Base-by-base conservation (phyloP, 2,329 filamentous ascomycete genomes). In the Ascochyta viciae-villosae region DNA sequence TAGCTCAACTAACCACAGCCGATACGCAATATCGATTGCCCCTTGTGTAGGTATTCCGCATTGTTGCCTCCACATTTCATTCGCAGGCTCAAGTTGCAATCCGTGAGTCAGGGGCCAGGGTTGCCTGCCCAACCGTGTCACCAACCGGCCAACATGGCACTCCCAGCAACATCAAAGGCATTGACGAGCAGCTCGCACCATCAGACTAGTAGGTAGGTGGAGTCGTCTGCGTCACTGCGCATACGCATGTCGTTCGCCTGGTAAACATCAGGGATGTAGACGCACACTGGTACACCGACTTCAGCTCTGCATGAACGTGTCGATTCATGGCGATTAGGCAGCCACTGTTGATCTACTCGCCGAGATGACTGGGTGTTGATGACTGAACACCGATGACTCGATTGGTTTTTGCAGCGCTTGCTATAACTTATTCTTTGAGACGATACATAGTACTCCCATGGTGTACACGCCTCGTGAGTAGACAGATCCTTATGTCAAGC, bases 61-160 rank as follows among this genome's bases (percentile, higher is more conserved):
- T 24, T 26, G n/a, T 38, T 31, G 23, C 39, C 26, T 16, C 33
- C 33, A 23, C 34, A 40, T 26, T 7, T 50, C 39, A 37, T 19
- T 44, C 40, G 39, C 16, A 50, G 37, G 12, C 45, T 54, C 33
- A 37, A 16, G 38, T 8, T 24, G 37, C 13, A 23, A 33, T 23
- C 31, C 22, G 60, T 67, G 66, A 66, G 60, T 66, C 66, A 68
- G 58, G 43, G 55, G 47, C 53, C 55, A 43, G 61, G 56, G 53
- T 59, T 58, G 58, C 49, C 40, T 54, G 31, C 44, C 56, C 63
- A 67, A 65, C 59, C 19, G 2, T 19, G 19, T 19, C 19, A 3
- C 19, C 19, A 19, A 19, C 19, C 55, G 62, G 50, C 51, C 49
- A 45, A 53, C 63, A 63, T 55, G 57, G 59, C 43, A 55, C 48